Conservation (phyloP, 164 flowering plant species). For the Vitis rotundifolia region DNA sequence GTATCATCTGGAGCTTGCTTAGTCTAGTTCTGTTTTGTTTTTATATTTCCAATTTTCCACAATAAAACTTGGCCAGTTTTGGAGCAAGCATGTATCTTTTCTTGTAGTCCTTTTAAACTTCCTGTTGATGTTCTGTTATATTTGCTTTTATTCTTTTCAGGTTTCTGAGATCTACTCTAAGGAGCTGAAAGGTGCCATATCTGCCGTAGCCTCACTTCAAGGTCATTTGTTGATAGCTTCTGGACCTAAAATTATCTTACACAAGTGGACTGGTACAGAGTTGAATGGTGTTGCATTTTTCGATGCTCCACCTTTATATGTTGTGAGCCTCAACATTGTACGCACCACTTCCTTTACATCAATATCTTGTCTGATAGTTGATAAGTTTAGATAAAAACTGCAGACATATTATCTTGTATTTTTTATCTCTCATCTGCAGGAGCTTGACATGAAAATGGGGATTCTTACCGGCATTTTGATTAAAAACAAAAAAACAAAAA, state of each 20-base stretch:
- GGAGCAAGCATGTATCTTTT: background rate
- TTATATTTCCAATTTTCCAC: background rate
- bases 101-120: background rate
- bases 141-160: slow-evolving; percentile 31
- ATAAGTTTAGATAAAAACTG: background rate
- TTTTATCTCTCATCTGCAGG: too few relatives aligned
- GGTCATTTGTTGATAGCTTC: slow-evolving; percentile 93
- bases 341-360: slow-evolving; percentile 24
- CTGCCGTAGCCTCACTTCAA: slow-evolving; percentile 95
- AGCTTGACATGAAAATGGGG: too few relatives aligned
- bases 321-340: slow-evolving; percentile 97
- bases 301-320: slow-evolving; percentile 93
- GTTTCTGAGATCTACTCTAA: slow-evolving; percentile 91
- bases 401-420: too few relatives aligned
- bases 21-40: background rate
- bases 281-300: slow-evolving; percentile 88
- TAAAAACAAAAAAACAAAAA: too few relatives aligned
- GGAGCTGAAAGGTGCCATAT: slow-evolving; percentile 95
- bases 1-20: background rate
- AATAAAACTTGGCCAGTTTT: background rate
- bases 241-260: slow-evolving; percentile 94
- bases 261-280: slow-evolving; percentile 94
- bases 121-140: background rate
- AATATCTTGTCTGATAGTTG: background rate
- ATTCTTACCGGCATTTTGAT: too few relatives aligned